Evolutionary conservation across 345 rosid species (phyloP).

Genomic region (Raphanus sativus): DNA sequence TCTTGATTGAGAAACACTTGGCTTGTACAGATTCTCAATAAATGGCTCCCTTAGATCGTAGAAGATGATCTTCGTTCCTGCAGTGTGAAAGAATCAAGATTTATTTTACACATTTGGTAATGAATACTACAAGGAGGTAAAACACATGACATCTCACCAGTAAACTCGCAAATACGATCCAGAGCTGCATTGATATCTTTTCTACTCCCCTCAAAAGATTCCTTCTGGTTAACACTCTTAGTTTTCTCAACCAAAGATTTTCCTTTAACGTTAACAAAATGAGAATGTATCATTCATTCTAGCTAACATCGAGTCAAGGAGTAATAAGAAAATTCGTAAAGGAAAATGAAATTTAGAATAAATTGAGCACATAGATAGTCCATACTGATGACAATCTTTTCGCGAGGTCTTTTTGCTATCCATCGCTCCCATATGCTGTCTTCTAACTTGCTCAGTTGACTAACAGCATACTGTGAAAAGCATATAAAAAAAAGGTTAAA

Average conservation of each 20-base stretch:
- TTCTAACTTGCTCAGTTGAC: constrained; percentile 89
- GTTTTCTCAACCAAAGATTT: constrained; percentile 68
- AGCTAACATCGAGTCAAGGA: neutral
- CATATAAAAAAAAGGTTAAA: constrained; percentile 25
- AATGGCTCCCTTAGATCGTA: constrained; percentile 87
- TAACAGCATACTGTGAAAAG: constrained; percentile 78
- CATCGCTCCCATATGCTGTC: constrained; percentile 90
- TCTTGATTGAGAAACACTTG: constrained; percentile 70
- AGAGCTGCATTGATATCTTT: constrained; percentile 86
- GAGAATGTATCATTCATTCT: constrained; percentile 2
- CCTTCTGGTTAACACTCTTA: constrained; percentile 66
- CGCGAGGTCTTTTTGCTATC: constrained; percentile 64
- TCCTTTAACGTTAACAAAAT: constrained; percentile 37
- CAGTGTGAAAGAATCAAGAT: constrained; percentile 32
- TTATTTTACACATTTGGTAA: neutral
- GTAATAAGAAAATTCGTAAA: neutral
- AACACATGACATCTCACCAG: constrained; percentile 51
- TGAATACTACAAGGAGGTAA: neutral
- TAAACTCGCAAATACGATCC: constrained; percentile 79
- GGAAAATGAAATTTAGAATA: constrained; percentile 14
- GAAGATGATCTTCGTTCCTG: constrained; percentile 93
- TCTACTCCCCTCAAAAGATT: constrained; percentile 83
- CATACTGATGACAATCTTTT: constrained; percentile 63
- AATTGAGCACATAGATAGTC: constrained; percentile 23
- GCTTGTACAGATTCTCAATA: constrained; percentile 79